Conservation (phyloP, 2,329 filamentous ascomycete genomes). For the Pseudofabraea citricarpa region DNA sequence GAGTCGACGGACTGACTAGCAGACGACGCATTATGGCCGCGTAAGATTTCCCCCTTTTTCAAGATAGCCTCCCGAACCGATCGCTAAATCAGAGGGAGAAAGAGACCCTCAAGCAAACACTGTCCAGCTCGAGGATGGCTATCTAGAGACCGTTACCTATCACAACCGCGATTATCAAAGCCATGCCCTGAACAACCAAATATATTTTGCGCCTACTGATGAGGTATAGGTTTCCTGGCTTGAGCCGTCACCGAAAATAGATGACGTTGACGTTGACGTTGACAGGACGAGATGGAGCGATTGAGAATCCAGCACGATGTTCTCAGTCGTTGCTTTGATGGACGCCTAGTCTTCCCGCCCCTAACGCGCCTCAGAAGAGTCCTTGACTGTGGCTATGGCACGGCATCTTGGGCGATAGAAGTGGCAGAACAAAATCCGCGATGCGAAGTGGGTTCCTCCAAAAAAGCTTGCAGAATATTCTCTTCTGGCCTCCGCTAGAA, state of each 20-base stretch:
- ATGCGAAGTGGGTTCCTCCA: constrained; percentile 61
- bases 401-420: constrained; percentile 66
- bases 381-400: constrained; percentile 69
- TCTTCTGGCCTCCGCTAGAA: no score
- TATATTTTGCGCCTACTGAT: constrained; percentile 66
- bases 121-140: constrained; percentile 48
- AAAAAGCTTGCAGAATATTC: no score
- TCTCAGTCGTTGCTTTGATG: constrained; percentile 60
- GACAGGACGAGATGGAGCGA: constrained; percentile 62
- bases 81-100: constrained; percentile 2
- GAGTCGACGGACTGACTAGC: neutral
- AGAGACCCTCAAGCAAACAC: constrained; percentile 40
- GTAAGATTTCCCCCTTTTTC: constrained; percentile 3
- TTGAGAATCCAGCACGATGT: constrained; percentile 59
- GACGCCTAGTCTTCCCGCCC: constrained; percentile 65
- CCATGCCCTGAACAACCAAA: constrained; percentile 58
- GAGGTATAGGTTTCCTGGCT: constrained; percentile 46
- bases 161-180: constrained; percentile 63
- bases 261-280: constrained; percentile 1
- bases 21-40: no score
- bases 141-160: constrained; percentile 53
- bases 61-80: neutral
- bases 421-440: constrained; percentile 59
- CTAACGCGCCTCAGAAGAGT: constrained; percentile 52
- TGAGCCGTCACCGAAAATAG: neutral